Evolutionary conservation across 2,329 filamentous ascomycete species (phyloP), one percentile per base, ranked within the genome.

Genomic region (Pseudogymnoascus sp.): DNA sequence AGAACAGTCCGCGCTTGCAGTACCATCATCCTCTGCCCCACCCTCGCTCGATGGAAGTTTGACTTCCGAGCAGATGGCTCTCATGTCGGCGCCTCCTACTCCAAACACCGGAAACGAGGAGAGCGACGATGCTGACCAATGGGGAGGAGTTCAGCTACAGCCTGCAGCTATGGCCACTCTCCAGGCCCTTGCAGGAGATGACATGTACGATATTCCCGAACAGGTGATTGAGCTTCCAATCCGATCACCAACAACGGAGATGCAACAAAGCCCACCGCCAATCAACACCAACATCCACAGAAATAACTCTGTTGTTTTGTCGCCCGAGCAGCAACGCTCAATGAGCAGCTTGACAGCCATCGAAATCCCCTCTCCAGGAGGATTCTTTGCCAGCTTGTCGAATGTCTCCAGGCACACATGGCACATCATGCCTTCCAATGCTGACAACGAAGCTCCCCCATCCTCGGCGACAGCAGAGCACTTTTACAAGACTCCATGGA

Each of bases 401-500:
- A 84, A 87, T 3, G 82, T 84, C 60, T 85, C 87, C 37, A 85
- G 91, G 59, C 85, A 87, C 69, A 94, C 92, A 11, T 97, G 93
- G 93, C 85, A 90, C 69, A 76, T 87, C 63, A 78, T 81, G 9
- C 75, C 76, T 28, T 76, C 74, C 66, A 78, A 80, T 18, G 79
- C 81, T 11, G 79, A 83, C 6, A 81, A 80, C 16, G 70, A 79
- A 64, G 75, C 76, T 2, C 84, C 85, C 0, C 91, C 91, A 1
- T 93, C 90, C 0, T 96, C 93, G 1, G 90, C 91, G 30, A 91
- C 88, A n/a, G 93, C 93, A 8, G 90, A 96, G 71, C 85, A 88
- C 64, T 97, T 97, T 70, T 97, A 97, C 75, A 86, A 88, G 64
- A 81, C 88, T 28, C 91, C 92, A 2, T 97, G 91, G 87, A 73